These are phyloP conservation scores for Metschnikowia sp. DNA, from an alignment of 805 yeast genomes.

Conservation along the genomic window DNA sequence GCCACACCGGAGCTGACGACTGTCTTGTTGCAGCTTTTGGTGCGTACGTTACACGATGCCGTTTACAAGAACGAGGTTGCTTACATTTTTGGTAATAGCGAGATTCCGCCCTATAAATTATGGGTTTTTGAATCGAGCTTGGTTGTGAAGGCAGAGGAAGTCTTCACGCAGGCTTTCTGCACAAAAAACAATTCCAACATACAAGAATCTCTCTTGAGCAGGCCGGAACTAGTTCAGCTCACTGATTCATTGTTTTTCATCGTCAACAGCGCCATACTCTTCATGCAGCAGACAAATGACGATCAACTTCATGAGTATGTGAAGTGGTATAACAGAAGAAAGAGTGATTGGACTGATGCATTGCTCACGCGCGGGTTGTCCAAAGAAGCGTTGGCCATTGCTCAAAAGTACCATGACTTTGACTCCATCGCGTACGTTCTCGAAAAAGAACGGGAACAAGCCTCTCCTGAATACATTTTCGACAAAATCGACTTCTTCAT, in stretches of 20 bases:
- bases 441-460: constrained; percentile 29
- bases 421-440: constrained; percentile 55
- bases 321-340: constrained; percentile 32
- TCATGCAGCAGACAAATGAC: constrained; percentile 28
- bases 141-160: constrained; percentile 37
- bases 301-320: constrained; percentile 27
- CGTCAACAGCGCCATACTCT: constrained; percentile 32
- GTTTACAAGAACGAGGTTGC: constrained; percentile 38
- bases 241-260: constrained; percentile 34
- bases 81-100: constrained; percentile 29
- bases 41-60: constrained; percentile 28
- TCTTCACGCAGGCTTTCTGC: constrained; percentile 29
- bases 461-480: constrained; percentile 18
- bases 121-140: constrained; percentile 49
- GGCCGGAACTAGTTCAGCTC: constrained; percentile 22
- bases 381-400: constrained; percentile 54
- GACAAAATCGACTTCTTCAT: constrained; percentile 49
- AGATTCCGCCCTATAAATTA: constrained; percentile 27
- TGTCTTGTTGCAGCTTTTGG: constrained; percentile 22
- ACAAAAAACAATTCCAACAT: constrained; percentile 4
- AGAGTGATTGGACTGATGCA: constrained; percentile 54
- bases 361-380: constrained; percentile 50
- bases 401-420: constrained; percentile 66
- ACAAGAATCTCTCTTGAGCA: constrained; percentile 16
- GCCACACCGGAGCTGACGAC: constrained; percentile 17